Conservation (phyloP, 768 basidiomycete species). For the Boletus patriciae region DNA sequence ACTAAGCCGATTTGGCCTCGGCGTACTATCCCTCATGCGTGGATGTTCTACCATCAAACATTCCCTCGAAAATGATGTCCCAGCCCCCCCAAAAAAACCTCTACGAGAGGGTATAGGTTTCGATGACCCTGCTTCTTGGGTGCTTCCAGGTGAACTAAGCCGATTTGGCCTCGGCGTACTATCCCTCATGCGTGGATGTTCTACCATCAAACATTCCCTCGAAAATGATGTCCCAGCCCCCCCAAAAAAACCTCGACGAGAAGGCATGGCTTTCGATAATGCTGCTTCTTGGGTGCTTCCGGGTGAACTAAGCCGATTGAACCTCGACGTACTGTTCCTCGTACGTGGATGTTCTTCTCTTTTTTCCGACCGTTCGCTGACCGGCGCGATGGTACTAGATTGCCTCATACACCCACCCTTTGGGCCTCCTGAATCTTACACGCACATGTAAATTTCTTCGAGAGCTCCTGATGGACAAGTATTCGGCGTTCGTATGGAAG, state of each 20-base stretch:
- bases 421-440: slow-evolving; percentile 33
- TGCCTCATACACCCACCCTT: slow-evolving; percentile 38
- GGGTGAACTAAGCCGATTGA: slow-evolving; percentile 6
- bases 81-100: not conserved
- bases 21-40: slow-evolving; percentile 7
- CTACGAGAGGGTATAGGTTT: no score
- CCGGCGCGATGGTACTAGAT: slow-evolving; percentile 31
- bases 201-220: not conserved
- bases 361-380: not conserved
- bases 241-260: not conserved
- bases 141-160: slow-evolving; percentile 1
- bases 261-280: no score
- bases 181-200: no score
- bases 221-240: not conserved
- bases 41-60: not conserved
- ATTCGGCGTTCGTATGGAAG: slow-evolving; percentile 30
- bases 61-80: not conserved
- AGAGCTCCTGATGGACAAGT: slow-evolving; percentile 32
- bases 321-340: slow-evolving; percentile 10
- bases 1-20: slow-evolving; percentile 13
- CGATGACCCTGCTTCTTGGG: no score
- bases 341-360: not conserved
- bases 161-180: slow-evolving; percentile 11
- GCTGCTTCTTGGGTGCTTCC: no score
- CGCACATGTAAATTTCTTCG: slow-evolving; percentile 41